A percentile compares a stretch with the other conserved stretches of the same genome.
These are phyloP conservation scores for Condylostoma magnum DNA, from an alignment of 169 alveolate genomes.

Conservation along the genomic window DNA sequence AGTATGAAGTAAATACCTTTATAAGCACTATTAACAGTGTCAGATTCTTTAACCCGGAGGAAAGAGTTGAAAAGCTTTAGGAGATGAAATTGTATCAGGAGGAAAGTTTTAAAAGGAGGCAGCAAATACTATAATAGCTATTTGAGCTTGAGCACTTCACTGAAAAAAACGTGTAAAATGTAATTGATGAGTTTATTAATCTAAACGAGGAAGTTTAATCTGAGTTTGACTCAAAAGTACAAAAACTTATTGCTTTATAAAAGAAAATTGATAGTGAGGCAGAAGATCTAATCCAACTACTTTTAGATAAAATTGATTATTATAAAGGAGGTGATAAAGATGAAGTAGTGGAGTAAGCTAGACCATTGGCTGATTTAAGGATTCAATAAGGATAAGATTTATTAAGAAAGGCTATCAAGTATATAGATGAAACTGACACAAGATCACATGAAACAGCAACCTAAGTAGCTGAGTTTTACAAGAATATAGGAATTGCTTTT, in stretches of 20 bases:
- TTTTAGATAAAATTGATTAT: background rate
- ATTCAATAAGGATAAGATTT: slow-evolving; percentile 9
- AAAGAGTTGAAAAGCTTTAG: slow-evolving; percentile 6
- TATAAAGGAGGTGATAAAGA: background rate
- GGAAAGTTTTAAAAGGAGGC: slow-evolving; percentile 1
- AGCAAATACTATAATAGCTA: background rate
- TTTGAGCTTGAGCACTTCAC: background rate
- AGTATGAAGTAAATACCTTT: background rate
- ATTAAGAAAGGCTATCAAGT: slow-evolving; percentile 5
- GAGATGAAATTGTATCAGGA: slow-evolving; percentile 17
- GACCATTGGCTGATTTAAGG: background rate
- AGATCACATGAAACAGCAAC: background rate
- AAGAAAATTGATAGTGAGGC: slow-evolving; percentile 14
- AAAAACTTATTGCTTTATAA: background rate
- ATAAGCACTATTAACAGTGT: background rate
- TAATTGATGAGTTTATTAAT: background rate
- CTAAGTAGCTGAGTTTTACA: background rate
- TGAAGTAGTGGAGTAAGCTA: background rate
- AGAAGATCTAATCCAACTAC: background rate
- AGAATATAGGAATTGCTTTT: background rate
- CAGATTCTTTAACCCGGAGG: slow-evolving; percentile 17
- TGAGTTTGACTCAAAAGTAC: background rate
- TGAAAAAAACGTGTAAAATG: slow-evolving; percentile 1
- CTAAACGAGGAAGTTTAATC: slow-evolving; percentile 10
- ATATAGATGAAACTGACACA: slow-evolving; percentile 15